These are phyloP conservation scores for Trichoderma atroviride DNA, from an alignment of 2,329 filamentous ascomycete species.

Conservation along the genomic window DNA sequence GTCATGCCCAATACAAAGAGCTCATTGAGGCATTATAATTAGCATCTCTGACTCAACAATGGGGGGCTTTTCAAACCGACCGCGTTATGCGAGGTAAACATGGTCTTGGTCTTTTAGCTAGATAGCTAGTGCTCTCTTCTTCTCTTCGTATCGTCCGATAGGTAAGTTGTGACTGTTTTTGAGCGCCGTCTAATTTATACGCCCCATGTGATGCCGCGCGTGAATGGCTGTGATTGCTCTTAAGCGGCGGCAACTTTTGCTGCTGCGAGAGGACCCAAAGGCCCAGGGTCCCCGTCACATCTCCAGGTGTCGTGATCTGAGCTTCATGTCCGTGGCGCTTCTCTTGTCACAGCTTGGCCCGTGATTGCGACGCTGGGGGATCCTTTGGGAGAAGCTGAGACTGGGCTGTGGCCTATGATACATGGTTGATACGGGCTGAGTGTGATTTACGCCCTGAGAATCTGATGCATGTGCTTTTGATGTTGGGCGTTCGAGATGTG, in stretches of 20 bases:
- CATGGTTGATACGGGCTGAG: neutral
- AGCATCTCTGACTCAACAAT: neutral
- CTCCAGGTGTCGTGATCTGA: slow-evolving; percentile 13
- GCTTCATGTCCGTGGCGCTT: neutral
- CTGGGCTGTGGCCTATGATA: neutral
- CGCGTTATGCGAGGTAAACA: neutral
- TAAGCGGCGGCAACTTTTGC: slow-evolving; percentile 3
- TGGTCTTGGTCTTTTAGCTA: neutral
- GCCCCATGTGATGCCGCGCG: slow-evolving; percentile 16
- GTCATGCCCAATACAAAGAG: neutral
- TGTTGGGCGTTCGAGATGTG: neutral
- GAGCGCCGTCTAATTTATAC: slow-evolving; percentile 1
- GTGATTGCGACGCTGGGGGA: neutral
- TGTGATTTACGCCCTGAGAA: neutral
- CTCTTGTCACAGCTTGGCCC: neutral
- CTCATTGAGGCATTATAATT: neutral
- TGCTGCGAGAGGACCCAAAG: neutral
- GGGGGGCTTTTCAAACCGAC: neutral
- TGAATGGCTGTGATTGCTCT: slow-evolving; percentile 12
- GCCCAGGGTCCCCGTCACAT: no score
- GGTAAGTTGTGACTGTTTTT: neutral
- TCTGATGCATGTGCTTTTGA: neutral
- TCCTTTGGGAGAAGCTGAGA: neutral
- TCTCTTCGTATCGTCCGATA: neutral
- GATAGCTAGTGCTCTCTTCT: neutral